Percentiles rank a stretch among this genome's conserved stretches.
Evolutionary conservation across 1,284 basidiomycete genomes (phyloP).

Genomic region (Amylostereum areolatum): DNA sequence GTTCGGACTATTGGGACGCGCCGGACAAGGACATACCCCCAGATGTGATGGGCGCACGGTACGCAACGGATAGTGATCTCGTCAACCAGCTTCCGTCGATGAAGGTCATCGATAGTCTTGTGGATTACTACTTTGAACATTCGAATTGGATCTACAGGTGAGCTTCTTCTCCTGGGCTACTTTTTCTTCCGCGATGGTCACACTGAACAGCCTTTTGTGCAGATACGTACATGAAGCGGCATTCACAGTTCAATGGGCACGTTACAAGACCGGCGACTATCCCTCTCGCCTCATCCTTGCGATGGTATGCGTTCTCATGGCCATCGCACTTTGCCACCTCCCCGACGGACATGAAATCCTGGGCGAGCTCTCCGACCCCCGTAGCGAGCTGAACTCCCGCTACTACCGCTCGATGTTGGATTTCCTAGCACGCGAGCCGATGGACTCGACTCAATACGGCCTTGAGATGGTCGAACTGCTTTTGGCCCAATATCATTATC

Average conservation of each 20-base stretch:
- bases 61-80: constrained; percentile 56
- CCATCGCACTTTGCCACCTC: constrained; percentile 65
- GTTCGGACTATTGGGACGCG: background rate
- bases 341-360: constrained; percentile 57
- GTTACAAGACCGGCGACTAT: constrained; percentile 59
- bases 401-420: constrained; percentile 57
- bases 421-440: constrained; percentile 52
- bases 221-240: constrained; percentile 61
- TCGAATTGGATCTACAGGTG: constrained; percentile 87
- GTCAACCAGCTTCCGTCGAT: constrained; percentile 57
- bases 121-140: constrained; percentile 73
- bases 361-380: constrained; percentile 35
- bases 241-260: constrained; percentile 61
- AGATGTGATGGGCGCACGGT: constrained; percentile 17
- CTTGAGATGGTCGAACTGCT: constrained; percentile 72
- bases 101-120: constrained; percentile 62
- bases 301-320: constrained; percentile 66
- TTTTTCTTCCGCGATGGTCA: too few species aligned
- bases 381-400: constrained; percentile 55
- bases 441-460: constrained; percentile 52
- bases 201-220: too few species aligned
- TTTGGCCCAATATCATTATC: constrained; percentile 62
- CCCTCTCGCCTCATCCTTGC: constrained; percentile 66
- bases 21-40: constrained; percentile 8
- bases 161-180: too few species aligned